These are phyloP conservation scores for Alternaria sp. DNA, from an alignment of 2,329 filamentous ascomycete genomes.

Conservation along the genomic window DNA sequence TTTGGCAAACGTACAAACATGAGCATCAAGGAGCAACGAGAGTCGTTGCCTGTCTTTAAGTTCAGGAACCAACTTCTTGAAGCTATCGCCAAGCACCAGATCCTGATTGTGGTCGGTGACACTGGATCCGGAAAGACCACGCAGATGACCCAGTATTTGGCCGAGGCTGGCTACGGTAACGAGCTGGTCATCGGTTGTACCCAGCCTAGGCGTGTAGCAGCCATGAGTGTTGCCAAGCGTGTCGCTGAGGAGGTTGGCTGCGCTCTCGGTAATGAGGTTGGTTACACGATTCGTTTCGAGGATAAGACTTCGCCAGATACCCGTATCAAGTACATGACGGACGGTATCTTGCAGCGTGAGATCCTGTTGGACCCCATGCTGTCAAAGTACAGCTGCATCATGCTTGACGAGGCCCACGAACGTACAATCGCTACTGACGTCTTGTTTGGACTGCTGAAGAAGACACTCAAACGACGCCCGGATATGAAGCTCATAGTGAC, in stretches of 20 bases:
- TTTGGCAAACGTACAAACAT: conserved; percentile 86
- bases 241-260: conserved; percentile 97
- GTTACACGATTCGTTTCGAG: conserved; percentile 99
- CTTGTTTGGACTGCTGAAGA: conserved; percentile 93
- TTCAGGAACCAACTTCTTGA: conserved; percentile 89
- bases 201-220: conserved; percentile 94
- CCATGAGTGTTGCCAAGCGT: conserved; percentile 98
- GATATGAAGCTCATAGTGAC: conserved; percentile 99
- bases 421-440: conserved; percentile 97
- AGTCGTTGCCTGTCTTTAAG: conserved; percentile 84
- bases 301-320: conserved; percentile 89
- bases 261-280: conserved; percentile 88
- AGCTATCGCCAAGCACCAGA: conserved; percentile 84
- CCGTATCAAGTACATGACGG: conserved; percentile 99
- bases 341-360: conserved; percentile 96
- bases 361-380: conserved; percentile 95
- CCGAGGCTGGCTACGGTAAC: conserved; percentile 88
- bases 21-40: conserved; percentile 93
- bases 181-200: conserved; percentile 93
- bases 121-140: conserved; percentile 98
- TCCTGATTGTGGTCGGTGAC: conserved; percentile 95
- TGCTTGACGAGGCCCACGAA: conserved; percentile 98
- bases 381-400: conserved; percentile 93
- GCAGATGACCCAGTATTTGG: conserved; percentile 92
- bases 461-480: conserved; percentile 78